Evolutionary conservation across 179 eudicot species (phyloP), one percentile per base, ranked within the genome.

Genomic region (Heliamphora pulchella): DNA sequence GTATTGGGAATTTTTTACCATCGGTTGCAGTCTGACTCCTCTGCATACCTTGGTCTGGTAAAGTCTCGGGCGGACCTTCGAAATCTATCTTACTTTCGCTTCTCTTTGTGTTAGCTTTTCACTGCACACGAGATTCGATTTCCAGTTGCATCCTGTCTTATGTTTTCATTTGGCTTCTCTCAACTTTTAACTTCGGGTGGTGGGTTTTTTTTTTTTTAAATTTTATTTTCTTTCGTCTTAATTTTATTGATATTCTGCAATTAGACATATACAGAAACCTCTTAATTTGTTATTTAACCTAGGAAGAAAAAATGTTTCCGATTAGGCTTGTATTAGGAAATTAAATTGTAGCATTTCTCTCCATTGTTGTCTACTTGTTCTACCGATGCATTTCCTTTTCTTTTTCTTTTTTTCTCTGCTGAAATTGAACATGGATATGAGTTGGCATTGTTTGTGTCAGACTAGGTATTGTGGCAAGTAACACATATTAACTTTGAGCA

Each of bases 401-500:
- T 41, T 1, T 18, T 51, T 71, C 22, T 8, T 22, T 17, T 20
- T 47, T 69, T 18, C n/a, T 10, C 73, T 18, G 2, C 3, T 69
- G 73, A 46, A 44, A 43, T 50, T 69, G n/a, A 71, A 71, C 3
- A 22, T 18, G 39, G 8, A 18, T 71, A 41, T 18, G 54, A 71
- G 43, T 71, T 20, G 46, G 39, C 74, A 70, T 70, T 72, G 76
- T 50, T 72, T 15, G 65, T n/a, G 44, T 50, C 59, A 20, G 61
- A n/a, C n/a, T 17, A 44, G 48, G 22, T 69, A 69, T 31, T 31
- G 31, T 31, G 31, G 31, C 31, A 31, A 31, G 31, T 31, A 31
- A 31, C 31, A 31, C 31, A 31, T 31, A 31, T 0, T 31, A 31
- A 31, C 31, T 31, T 31, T 31, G 31, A 31, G 31, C 31, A 31